Base-by-base conservation (phyloP, 345 rosid species). In the Citrus mangshanensis region DNA sequence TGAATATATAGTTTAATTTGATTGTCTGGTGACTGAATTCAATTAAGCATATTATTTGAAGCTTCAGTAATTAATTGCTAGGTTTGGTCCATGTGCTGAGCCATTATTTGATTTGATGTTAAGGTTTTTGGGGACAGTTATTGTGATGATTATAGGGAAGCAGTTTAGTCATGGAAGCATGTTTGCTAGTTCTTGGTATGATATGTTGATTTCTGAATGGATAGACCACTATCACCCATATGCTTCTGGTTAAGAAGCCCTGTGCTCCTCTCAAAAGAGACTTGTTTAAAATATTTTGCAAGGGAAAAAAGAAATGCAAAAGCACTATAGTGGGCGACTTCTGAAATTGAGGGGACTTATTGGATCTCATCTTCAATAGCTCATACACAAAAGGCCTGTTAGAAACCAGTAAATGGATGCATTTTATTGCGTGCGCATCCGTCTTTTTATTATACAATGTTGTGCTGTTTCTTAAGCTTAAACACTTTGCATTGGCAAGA, bases 131-230 rank as follows among this genome's bases (percentile, higher is more conserved):
- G 60, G 70, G 25, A 37, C 68, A 60, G 19, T 49, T 46, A 35
- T 49, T 51, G 25, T 54, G 27, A 21, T 30, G 56, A 54, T 54
- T 46, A 64, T 32, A 65, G 22, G 49, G 32, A 30, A 75, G 60
- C 28, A 38, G 49, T 40, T 61, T 19, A 42, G 30, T 49, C 70
- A 21, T 40, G 59, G 40, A 73, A 73, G 67, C 4, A n/a, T 42
- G 60, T 75, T 75, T 75, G 51, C 63, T 32, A 64, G 63, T 49
- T 65, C 49, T 56, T 30, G 61, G 71, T 49, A 22, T 32, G 30
- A 32, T 70, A 64, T 21, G 35, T 28, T 40, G 70, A 30, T 46
- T 75, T 64, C 30, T 30, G 61, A 32, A 64, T 42, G 54, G 61
- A 75, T 46, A 6, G 24, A 28, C 30, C 59, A 5, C 21, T 32